phyloP scores from a whole-genome alignment of 345 rosid genomes.

The Ceriops decandra region DNA sequence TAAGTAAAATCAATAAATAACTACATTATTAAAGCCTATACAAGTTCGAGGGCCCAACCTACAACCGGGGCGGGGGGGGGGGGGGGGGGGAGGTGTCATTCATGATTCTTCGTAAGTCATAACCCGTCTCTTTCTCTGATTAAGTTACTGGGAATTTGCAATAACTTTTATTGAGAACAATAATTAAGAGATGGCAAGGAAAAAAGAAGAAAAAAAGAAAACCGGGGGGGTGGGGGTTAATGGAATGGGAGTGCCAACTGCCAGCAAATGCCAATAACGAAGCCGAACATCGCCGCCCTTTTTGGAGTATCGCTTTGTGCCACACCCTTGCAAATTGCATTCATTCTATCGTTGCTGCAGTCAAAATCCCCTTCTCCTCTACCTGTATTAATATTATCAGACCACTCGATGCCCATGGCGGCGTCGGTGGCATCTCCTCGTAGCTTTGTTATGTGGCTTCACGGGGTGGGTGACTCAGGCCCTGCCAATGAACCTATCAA shows the following conservation, averaged over 20 bases:
- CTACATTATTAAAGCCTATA: too few species aligned
- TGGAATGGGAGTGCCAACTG: neutral
- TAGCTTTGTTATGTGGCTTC: slow-evolving; percentile 77
- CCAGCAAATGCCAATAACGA: neutral
- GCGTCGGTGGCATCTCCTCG: slow-evolving; percentile 17
- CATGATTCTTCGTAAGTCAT: too few species aligned
- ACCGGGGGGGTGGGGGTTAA: neutral
- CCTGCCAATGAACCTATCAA: slow-evolving; percentile 87
- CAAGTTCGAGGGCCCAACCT: too few species aligned
- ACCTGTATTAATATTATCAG: too few species aligned
- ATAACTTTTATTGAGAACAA: too few species aligned
- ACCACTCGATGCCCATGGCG: neutral
- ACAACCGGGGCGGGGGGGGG: too few species aligned
- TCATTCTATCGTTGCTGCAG: neutral
- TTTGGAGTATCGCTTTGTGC: neutral
- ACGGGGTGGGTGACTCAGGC: slow-evolving; percentile 80
- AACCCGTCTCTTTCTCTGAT: too few species aligned
- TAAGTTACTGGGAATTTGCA: too few species aligned
- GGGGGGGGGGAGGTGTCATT: too few species aligned
- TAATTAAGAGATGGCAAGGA: too few species aligned
- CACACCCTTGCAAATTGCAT: neutral
- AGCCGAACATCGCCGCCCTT: neutral
- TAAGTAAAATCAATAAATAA: too few species aligned
- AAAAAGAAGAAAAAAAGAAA: too few species aligned
- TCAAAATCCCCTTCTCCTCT: neutral